These are phyloP conservation scores for Udeniomyces megalosporus DNA, from an alignment of 768 basidiomycete genomes.

Conservation along the genomic window DNA sequence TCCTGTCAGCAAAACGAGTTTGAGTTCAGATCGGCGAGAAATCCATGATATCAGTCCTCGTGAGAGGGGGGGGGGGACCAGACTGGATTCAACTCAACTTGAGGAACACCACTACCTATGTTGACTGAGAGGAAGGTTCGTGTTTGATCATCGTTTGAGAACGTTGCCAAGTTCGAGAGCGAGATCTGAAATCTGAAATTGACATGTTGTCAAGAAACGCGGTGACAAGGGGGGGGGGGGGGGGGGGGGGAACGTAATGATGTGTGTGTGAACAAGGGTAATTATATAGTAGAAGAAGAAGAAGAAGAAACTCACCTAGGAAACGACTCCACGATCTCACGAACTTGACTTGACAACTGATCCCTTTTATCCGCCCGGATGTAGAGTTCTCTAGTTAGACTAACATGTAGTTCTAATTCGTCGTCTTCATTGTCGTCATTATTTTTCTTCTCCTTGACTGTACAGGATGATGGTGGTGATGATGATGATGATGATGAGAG, in stretches of 20 bases:
- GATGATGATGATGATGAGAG: no score
- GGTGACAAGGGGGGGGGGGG: no score
- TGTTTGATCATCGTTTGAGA: slow-evolving; percentile 12
- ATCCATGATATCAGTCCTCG: no score
- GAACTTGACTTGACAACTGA: not conserved
- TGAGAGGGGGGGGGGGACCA: no score
- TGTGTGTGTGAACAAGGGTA: not conserved
- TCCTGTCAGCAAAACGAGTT: no score
- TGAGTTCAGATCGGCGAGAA: no score
- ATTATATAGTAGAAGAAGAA: not conserved
- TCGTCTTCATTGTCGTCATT: not conserved
- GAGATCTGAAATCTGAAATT: not conserved
- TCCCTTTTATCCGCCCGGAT: not conserved
- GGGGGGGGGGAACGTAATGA: not conserved
- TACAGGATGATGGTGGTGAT: no score
- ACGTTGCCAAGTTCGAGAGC: not conserved
- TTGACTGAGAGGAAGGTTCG: slow-evolving; percentile 8
- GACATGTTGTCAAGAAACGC: no score
- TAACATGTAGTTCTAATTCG: slow-evolving; percentile 3
- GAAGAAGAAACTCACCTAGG: no score
- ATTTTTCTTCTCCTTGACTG: no score
- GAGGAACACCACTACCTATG: slow-evolving; percentile 4
- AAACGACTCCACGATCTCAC: not conserved
- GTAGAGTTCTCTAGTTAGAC: slow-evolving; percentile 2
- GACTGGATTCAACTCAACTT: not conserved